Conservation (phyloP, 78 protist genomes). For the Monosiga brevicollis region DNA sequence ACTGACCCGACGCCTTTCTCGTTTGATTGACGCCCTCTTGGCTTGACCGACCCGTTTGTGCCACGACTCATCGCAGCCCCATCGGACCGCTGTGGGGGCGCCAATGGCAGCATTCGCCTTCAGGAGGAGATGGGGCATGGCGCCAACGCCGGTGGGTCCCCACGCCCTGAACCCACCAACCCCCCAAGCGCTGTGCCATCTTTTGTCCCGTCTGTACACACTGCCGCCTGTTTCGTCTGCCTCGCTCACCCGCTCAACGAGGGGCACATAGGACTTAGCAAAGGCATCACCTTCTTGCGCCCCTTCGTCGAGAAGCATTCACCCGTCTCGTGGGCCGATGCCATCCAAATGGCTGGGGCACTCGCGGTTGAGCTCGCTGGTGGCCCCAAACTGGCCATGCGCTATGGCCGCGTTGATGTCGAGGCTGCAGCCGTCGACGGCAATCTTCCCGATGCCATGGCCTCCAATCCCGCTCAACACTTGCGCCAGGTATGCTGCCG, state of each 20-base stretch:
- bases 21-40: too few species aligned
- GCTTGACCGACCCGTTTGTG: too few species aligned
- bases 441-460: slow-evolving; percentile 1
- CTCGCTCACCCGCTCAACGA: too few species aligned
- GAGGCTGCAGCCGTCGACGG: not conserved
- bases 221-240: too few species aligned
- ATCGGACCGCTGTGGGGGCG: slow-evolving; percentile 47
- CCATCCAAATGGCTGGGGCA: slow-evolving; percentile 36
- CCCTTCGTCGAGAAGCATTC: slow-evolving; percentile 17
- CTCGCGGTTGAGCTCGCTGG: slow-evolving; percentile 38
- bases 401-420: slow-evolving; percentile 32
- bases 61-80: too few species aligned
- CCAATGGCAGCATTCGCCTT: slow-evolving; percentile 37
- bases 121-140: slow-evolving; percentile 30
- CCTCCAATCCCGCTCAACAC: not conserved
- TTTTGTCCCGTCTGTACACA: too few species aligned
- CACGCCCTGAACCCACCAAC: too few species aligned
- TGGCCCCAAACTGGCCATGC: slow-evolving; percentile 46
- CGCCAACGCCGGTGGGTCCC: slow-evolving; percentile 56
- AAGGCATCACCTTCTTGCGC: slow-evolving; percentile 8
- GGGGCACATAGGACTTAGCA: too few species aligned
- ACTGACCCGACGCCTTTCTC: not conserved
- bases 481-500: slow-evolving; percentile 16
- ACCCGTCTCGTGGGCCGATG: slow-evolving; percentile 41
- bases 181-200: too few species aligned